These are phyloP conservation scores for Cymbopogon flexuosus DNA, from an alignment of 202 grass and related monocot genomes.

Conservation along the genomic window DNA sequence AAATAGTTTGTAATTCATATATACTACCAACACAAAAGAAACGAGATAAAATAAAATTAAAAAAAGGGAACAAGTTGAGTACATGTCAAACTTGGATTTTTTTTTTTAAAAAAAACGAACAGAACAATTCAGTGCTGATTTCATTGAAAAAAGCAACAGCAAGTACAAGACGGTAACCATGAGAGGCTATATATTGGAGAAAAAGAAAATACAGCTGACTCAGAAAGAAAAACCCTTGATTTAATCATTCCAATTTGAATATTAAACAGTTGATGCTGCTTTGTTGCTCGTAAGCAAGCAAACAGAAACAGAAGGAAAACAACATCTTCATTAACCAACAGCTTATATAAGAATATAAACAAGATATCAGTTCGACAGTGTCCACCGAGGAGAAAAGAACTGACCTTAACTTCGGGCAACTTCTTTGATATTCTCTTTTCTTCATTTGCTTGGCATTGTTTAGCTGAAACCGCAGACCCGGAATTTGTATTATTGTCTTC, in stretches of 20 bases:
- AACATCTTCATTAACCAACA: background rate
- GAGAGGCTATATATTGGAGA: background rate
- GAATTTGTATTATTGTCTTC: slow-evolving; percentile 12
- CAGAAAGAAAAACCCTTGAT: background rate
- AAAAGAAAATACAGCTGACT: background rate
- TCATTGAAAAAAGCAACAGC: background rate
- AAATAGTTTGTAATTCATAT: background rate
- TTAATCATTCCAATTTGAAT: slow-evolving; percentile 2
- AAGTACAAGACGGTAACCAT: background rate
- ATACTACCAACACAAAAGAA: background rate
- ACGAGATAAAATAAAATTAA: background rate
- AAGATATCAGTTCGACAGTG: background rate
- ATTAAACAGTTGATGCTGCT: background rate
- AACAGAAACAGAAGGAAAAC: background rate
- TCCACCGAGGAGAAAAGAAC: slow-evolving; percentile 4
- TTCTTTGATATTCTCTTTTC: slow-evolving; percentile 34
- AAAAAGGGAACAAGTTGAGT: background rate
- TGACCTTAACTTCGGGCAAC: slow-evolving; percentile 48
- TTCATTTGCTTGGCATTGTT: slow-evolving; percentile 17
- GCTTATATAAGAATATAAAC: background rate
- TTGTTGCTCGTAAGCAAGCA: background rate
- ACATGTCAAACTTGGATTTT: background rate
- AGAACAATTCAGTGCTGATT: background rate
- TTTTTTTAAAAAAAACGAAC: background rate
- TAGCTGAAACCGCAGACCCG: slow-evolving; percentile 23